Evolutionary conservation across 108 stramenopile species (phyloP), one percentile per base, ranked within the genome.

Genomic region (Aurantiochytrium sp.): DNA sequence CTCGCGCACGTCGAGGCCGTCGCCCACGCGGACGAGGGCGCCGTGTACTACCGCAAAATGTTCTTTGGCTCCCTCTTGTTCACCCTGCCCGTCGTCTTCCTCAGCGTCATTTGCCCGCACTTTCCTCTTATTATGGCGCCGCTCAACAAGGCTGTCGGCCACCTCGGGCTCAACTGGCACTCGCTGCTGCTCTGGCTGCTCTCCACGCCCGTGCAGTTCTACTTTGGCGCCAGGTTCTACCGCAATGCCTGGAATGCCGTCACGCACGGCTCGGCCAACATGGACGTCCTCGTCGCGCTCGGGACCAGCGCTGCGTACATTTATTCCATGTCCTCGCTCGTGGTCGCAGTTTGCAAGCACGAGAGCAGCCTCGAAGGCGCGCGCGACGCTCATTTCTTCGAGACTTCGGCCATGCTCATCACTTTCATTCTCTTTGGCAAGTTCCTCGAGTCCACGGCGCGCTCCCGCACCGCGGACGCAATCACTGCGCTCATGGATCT

Each of bases 351-450:
- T 27, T 3, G 85, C 68, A 32, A 21, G 8, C 17, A 55, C 22
- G 86, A 55, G 21, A 4, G 4, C 22, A 22, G 5, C 34, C 39
- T 90, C 12, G 87, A 92, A 27, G 89, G 92, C 12, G 93, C 90
- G 55, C 8, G 21, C 85, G 85, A 86, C 22, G 88, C 69, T 10
- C 91, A 93, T 55, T 94, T 94, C 10, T 99, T 99, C 92, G 99
- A 99, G 88, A 97, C 97, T 6, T 94, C 95, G 4, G 98, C 96
- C 8, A 96, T 97, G 93, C 91, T 99, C n/a, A 94, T 99, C 42
- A 94, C 95, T 34, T 98, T 99, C 87, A 98, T 99, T 4, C 94
- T 96, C 6, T 87, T 97, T 0, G 99, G 99, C 50, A 99, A 98
- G 89, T 96, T 88, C 55, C 73, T 97, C 12, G 95, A 97, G 88